Percentiles rank a stretch among this genome's conserved stretches.
Evolutionary conservation across 768 basidiomycete species (phyloP).

Genomic region (Sutorius australiensis): DNA sequence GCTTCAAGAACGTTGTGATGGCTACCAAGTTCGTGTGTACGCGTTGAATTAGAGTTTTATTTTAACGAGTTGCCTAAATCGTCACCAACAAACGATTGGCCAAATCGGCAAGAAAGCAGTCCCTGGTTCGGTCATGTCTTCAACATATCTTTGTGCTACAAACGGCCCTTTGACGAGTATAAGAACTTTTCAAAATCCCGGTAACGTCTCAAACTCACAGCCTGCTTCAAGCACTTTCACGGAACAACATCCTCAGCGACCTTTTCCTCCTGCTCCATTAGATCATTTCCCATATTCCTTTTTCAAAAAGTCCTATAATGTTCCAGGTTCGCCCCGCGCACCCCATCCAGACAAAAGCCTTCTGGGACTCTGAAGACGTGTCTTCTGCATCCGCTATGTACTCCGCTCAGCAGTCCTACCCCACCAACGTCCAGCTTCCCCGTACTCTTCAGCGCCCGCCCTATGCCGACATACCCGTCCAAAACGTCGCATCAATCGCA

Average conservation of each 20-base stretch:
- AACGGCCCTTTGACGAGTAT: conserved; percentile 25
- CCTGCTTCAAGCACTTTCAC: conserved; percentile 5
- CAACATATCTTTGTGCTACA: conserved; percentile 35
- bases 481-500: conserved; percentile 52
- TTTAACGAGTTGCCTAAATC: conserved; percentile 25
- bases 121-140: conserved; percentile 13
- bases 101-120: conserved; percentile 30
- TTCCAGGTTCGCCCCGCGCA: conserved; percentile 35
- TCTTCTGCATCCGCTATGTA: conserved; percentile 25
- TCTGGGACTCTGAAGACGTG: conserved; percentile 34
- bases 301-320: conserved; percentile 22
- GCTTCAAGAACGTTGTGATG: conserved; percentile 29
- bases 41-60: conserved; percentile 22
- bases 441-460: conserved; percentile 63
- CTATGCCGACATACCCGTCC: conserved; percentile 53
- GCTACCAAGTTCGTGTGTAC: conserved; percentile 18
- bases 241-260: conserved; percentile 17
- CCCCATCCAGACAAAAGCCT: conserved; percentile 35
- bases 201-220: conserved; percentile 15
- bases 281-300: conserved; percentile 11
- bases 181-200: conserved; percentile 22
- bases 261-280: conserved; percentile 19
- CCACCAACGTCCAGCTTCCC: conserved; percentile 59
- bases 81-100: conserved; percentile 33
- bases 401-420: conserved; percentile 28